Conservation (phyloP, 108 stramenopile genomes). For the Fragilaria crotonensis region DNA sequence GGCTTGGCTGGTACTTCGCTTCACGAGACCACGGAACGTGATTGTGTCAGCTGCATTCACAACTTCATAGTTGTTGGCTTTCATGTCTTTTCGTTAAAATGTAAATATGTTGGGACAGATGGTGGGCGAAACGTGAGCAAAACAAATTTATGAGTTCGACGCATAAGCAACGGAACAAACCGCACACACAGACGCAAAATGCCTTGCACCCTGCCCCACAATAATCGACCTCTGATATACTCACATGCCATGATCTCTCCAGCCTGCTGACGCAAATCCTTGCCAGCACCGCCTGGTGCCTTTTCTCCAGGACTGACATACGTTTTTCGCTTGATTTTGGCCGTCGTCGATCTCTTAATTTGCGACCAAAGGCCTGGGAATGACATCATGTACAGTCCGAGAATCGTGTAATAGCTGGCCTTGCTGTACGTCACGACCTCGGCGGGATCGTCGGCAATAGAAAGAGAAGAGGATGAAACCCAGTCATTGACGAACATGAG, state of each 20-base stretch:
- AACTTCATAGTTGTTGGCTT: slow-evolving; percentile 93
- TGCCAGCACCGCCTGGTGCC: slow-evolving; percentile 30
- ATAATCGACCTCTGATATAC: slow-evolving; percentile 7
- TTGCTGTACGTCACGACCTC: slow-evolving; percentile 83
- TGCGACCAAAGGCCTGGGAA: slow-evolving; percentile 91
- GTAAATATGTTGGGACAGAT: not conserved
- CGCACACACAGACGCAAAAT: not conserved
- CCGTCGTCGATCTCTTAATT: slow-evolving; percentile 84
- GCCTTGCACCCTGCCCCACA: not conserved
- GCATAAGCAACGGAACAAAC: no score
- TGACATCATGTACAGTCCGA: slow-evolving; percentile 75
- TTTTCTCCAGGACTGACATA: slow-evolving; percentile 62
- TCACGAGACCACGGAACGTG: slow-evolving; percentile 84
- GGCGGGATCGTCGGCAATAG: no score
- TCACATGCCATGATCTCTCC: slow-evolving; percentile 94
- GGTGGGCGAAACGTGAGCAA: slow-evolving; percentile 2
- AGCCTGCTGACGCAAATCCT: slow-evolving; percentile 70
- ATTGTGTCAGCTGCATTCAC: slow-evolving; percentile 87
- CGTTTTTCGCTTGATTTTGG: slow-evolving; percentile 83
- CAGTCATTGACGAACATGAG: no score
- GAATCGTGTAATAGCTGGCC: slow-evolving; percentile 85
- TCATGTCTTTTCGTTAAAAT: slow-evolving; percentile 67
- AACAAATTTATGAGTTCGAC: no score
- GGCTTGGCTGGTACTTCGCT: slow-evolving; percentile 74
- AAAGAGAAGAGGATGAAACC: no score